Base-by-base conservation (phyloP, 2,329 filamentous ascomycete genomes). In the Fusarium sp. region DNA sequence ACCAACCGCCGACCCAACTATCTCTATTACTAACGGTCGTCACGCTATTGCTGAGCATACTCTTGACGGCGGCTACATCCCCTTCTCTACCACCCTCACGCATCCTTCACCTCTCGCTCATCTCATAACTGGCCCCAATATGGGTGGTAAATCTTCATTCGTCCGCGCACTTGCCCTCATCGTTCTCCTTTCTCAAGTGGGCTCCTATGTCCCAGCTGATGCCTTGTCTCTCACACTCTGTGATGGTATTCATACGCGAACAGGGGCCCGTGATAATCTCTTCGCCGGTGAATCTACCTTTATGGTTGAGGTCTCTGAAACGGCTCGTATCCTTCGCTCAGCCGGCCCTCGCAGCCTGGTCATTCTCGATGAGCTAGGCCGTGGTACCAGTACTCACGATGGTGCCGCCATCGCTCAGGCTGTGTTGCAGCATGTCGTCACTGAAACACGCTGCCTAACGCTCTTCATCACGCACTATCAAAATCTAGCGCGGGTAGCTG, bases 401-500 rank as follows among this genome's bases (percentile, higher is more conserved):
- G 96, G 96, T 60, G 94, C 97, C 9, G 96, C 96, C 62, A 98
- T 99, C 76, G 96, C 96, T 3, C 92, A 97, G 76, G 93, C 94
- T 29, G 96, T 99, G 9, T 86, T 99, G 10, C 90, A 95, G 65
- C 91, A 97, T 78, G 89, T 98, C 68, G 92, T 97, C 31, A 87
- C 90, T 29, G 88, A 94, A 20, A 88, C 91, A 1, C 86, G 88
- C 58, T 94, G 94, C 69, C 86, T 98, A 50, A 97, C 94, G 10
- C 86, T 99, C 45, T 99, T 99, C 85, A 97, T 99, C 80, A 99
- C 96, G 7, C 96, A 99, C 83, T 99, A 99, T 81, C 96, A 99
- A 83, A 92, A 91, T 72, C 88, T 99, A 2, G 90, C 91, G 14
- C 84, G 85, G 50, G 87, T 97, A 70, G 92, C 91, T 14, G 88